Conservation (phyloP, 768 basidiomycete genomes). For the Galerina sulciceps region DNA sequence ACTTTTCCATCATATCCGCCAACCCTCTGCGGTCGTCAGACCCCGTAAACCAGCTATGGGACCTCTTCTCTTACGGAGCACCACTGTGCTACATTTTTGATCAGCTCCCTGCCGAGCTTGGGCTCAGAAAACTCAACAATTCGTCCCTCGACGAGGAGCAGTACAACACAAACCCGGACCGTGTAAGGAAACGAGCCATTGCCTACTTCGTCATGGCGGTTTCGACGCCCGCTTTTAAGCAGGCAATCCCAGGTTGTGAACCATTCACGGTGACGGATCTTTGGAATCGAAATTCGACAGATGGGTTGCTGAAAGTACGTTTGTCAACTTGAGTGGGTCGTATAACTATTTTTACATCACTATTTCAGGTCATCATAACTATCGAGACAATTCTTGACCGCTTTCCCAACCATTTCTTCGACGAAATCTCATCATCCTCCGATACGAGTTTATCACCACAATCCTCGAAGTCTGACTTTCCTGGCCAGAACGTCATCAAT, state of each 20-base stretch:
- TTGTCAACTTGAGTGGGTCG: slow-evolving; percentile 3
- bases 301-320: slow-evolving; percentile 91
- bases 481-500: slow-evolving; percentile 60
- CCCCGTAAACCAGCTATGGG: slow-evolving; percentile 94
- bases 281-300: slow-evolving; percentile 88
- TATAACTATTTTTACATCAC: slow-evolving; percentile 8
- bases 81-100: slow-evolving; percentile 97
- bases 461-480: slow-evolving; percentile 60
- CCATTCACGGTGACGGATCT: slow-evolving; percentile 92
- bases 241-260: slow-evolving; percentile 71
- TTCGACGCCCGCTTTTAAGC: slow-evolving; percentile 60
- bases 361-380: slow-evolving; percentile 82
- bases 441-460: slow-evolving; percentile 44
- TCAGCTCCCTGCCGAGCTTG: slow-evolving; percentile 71
- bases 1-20: slow-evolving; percentile 61
- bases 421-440: slow-evolving; percentile 60
- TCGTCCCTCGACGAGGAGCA: slow-evolving; percentile 69
- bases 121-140: slow-evolving; percentile 59
- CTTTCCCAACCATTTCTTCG: slow-evolving; percentile 71
- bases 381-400: slow-evolving; percentile 82
- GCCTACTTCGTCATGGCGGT: slow-evolving; percentile 92
- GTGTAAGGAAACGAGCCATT: slow-evolving; percentile 87
- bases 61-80: slow-evolving; percentile 89
- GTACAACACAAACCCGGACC: slow-evolving; percentile 75
- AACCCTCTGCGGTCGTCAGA: slow-evolving; percentile 81